Evolutionary conservation across 495 filamentous ascomycete species (phyloP).

Genomic region (Talaromyces stipitatus): DNA sequence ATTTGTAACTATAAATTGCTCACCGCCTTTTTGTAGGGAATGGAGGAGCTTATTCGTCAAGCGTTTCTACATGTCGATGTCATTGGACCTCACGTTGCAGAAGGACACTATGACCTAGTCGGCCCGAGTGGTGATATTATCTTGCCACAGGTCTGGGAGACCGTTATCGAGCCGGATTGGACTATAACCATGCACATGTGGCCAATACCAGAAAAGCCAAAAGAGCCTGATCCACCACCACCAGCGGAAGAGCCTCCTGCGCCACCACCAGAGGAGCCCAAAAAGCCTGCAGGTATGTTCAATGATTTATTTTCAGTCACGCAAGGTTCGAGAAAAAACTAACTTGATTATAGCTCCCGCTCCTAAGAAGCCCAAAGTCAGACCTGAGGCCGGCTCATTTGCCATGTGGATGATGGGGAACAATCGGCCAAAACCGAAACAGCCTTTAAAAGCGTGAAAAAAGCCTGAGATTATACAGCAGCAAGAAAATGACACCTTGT

Average conservation of each 20-base stretch:
- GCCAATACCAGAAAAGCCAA: constrained; percentile 66
- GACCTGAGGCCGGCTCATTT: constrained; percentile 24
- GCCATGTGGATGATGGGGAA: constrained; percentile 36
- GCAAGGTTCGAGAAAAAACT: background rate
- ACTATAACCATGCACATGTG: constrained; percentile 95
- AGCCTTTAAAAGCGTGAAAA: constrained; percentile 30
- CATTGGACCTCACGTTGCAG: constrained; percentile 72
- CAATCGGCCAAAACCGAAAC: constrained; percentile 19
- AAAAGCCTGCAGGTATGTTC: constrained; percentile 26
- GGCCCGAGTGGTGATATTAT: constrained; percentile 84
- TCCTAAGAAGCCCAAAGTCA: constrained; percentile 23
- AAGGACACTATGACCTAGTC: constrained; percentile 78
- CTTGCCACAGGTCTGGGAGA: constrained; percentile 81
- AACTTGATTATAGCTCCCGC: constrained; percentile 12
- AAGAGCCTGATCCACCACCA: constrained; percentile 31
- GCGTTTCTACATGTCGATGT: constrained; percentile 80
- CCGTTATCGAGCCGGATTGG: constrained; percentile 80
- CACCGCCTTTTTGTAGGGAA: constrained; percentile 48
- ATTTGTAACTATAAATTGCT: constrained; percentile 1
- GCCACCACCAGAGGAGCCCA: constrained; percentile 17
- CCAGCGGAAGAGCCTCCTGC: constrained; percentile 17
- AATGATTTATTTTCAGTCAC: background rate
- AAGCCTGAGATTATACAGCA: constrained; percentile 24
- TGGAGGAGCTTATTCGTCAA: constrained; percentile 81
- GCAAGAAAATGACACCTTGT: constrained; percentile 10